Base-by-base conservation (phyloP, 2,329 filamentous ascomycete genomes). In the Dothideomycetes sp. region DNA sequence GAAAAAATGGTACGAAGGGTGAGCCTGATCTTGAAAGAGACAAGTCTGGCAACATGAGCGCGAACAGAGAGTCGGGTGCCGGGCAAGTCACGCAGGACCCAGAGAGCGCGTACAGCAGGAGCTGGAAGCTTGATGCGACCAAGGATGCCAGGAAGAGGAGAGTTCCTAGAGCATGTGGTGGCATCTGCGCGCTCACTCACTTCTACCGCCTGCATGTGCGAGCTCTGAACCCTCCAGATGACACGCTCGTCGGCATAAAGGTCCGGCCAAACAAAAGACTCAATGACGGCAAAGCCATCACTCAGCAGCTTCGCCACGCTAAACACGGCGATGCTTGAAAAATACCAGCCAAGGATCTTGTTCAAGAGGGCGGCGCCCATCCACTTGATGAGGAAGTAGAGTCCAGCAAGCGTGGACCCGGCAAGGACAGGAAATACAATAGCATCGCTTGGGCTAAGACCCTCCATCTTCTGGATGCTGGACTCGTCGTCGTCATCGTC, bases 341-440 rank as follows among this genome's bases (percentile, higher is more conserved):
- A 88, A 65, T 96, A 95, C 53, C 73, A 77, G 30, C 84, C 80
- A 16, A 96, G 65, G 30, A 93, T 73, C 60, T 81, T 84, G 65
- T 89, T 95, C 52, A 96, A 63, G 16, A 93, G 66, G 9, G 78
- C 70, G 1, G 87, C 80, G 52, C 94, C 84, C 40, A 95, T 74
- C 73, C 81, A 91, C 58, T 93, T 86, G 55, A 96, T 86, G 44
- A 94, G 68, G 51, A 88, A 80, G 65, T 96, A 96, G 10, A 96
- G 69, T 4, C 77, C 77, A 31, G 78, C 71, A 7, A 96, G 73
- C 1, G 81, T 77, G 8, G 68, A 53, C 2, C 79, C 85, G 4
- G 87, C 88, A 40, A 87, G 67, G 22, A 95, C 50, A 2, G 89
- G 91, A 47, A 95, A 84, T 51, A 93, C 60, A 49, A 96, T 75